phyloP scores from a whole-genome alignment of 2,329 filamentous ascomycete genomes.

The Biscogniauxia sp. region DNA sequence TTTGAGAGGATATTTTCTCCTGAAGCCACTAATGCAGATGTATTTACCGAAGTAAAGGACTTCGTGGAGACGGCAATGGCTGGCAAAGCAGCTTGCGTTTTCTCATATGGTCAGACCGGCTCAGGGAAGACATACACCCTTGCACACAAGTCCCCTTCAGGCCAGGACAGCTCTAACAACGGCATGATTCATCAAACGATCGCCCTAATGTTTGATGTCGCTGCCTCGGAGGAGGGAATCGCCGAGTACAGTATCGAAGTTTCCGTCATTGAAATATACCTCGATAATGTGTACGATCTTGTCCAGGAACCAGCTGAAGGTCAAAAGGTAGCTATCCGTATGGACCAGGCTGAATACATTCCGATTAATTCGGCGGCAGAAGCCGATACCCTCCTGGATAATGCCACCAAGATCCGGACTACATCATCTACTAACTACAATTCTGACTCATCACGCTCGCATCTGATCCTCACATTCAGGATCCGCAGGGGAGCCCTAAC shows the following conservation, averaged over 20 bases:
- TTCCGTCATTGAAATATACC: conserved; percentile 96
- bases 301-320: conserved; percentile 57
- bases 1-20: conserved; percentile 91
- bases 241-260: conserved; percentile 76
- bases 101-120: conserved; percentile 95
- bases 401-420: conserved; percentile 76
- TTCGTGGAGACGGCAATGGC: conserved; percentile 89
- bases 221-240: conserved; percentile 81
- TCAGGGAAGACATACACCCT: conserved; percentile 96
- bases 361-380: conserved; percentile 70
- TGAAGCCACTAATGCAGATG: conserved; percentile 69
- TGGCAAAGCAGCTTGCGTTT: conserved; percentile 95
- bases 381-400: conserved; percentile 57
- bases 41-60: conserved; percentile 93
- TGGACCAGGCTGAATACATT: conserved; percentile 49
- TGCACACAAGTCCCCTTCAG: conserved; percentile 51
- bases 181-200: conserved; percentile 93
- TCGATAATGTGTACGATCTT: conserved; percentile 89
- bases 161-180: conserved; percentile 48
- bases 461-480: conserved; percentile 76
- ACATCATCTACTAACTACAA: conserved; percentile 93
- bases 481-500: conserved; percentile 35
- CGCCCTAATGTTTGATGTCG: conserved; percentile 80
- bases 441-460: conserved; percentile 84
- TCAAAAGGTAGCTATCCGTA: conserved; percentile 84